phyloP scores from a whole-genome alignment of 768 basidiomycete genomes.

The Podaxis sp. region DNA sequence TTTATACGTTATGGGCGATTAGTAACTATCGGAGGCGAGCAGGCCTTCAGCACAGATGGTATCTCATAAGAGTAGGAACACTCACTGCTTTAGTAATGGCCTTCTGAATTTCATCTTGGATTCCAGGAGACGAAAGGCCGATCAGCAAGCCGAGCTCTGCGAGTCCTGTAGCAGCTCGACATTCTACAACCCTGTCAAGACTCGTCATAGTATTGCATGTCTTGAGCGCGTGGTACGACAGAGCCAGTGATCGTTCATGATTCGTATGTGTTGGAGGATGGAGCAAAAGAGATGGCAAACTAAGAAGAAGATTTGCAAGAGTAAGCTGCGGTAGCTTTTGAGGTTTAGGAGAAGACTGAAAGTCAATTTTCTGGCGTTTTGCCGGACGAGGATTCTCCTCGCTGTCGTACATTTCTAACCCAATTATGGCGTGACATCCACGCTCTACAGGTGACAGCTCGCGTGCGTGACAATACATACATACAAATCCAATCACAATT shows the following conservation, averaged over 20 bases:
- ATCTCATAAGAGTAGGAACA: constrained; percentile 14
- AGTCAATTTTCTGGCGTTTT: constrained; percentile 9
- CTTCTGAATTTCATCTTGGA: constrained; percentile 64
- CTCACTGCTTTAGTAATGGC: constrained; percentile 72
- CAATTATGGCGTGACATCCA: not conserved
- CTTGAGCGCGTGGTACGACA: constrained; percentile 57
- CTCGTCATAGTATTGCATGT: constrained; percentile 51
- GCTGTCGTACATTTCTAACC: constrained; percentile 2
- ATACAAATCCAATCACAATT: too few relatives aligned
- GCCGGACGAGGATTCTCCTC: not conserved
- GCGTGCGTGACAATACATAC: constrained; percentile 1
- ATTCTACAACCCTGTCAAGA: constrained; percentile 61
- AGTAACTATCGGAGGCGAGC: constrained; percentile 35
- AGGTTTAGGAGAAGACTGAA: not conserved
- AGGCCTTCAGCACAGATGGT: constrained; percentile 5
- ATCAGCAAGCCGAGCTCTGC: constrained; percentile 68
- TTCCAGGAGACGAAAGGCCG: constrained; percentile 46
- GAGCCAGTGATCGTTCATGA: constrained; percentile 52
- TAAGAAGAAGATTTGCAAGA: constrained; percentile 50
- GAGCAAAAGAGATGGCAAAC: constrained; percentile 56
- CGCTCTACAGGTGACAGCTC: not conserved
- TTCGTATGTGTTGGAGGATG: constrained; percentile 64
- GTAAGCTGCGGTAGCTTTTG: constrained; percentile 27
- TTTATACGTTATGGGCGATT: constrained; percentile 60
- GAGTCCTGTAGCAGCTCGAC: constrained; percentile 67